A percentile compares a stretch with the other conserved stretches of the same genome.
These are phyloP conservation scores for Nicotiana noctiflora DNA, from an alignment of 257 asterid species.

Conservation along the genomic window DNA sequence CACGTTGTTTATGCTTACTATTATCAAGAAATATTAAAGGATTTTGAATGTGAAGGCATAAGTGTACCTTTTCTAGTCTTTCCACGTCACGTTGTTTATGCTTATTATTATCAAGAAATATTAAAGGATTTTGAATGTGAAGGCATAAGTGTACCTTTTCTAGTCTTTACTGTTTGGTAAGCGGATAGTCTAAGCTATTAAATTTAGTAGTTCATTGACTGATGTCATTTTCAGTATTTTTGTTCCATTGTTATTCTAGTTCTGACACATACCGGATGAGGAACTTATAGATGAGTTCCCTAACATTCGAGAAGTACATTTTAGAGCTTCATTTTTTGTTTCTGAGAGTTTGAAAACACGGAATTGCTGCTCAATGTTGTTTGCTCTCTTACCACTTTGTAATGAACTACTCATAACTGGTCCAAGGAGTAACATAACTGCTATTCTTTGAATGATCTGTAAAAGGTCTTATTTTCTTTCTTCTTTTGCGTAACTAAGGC, in stretches of 20 bases:
- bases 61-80: background rate
- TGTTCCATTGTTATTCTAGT: background rate
- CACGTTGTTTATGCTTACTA: background rate
- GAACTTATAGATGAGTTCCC: background rate
- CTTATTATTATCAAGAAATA: background rate
- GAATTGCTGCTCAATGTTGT: background rate
- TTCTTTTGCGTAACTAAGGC: background rate
- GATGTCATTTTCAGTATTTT: background rate
- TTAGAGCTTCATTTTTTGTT: background rate
- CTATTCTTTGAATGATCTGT: background rate
- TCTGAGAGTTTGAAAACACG: background rate
- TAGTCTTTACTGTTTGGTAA: background rate
- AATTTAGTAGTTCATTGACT: background rate
- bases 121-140: background rate
- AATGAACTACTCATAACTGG: background rate
- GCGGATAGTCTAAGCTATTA: background rate
- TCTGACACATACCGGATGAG: background rate
- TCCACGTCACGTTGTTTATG: background rate
- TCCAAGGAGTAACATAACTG: background rate
- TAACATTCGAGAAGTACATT: background rate
- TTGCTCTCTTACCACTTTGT: background rate
- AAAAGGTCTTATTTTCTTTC: background rate
- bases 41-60: background rate
- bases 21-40: background rate
- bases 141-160: background rate